Evolutionary conservation across 2,329 filamentous ascomycete species (phyloP).

Genomic region (Phoma herbarum): DNA sequence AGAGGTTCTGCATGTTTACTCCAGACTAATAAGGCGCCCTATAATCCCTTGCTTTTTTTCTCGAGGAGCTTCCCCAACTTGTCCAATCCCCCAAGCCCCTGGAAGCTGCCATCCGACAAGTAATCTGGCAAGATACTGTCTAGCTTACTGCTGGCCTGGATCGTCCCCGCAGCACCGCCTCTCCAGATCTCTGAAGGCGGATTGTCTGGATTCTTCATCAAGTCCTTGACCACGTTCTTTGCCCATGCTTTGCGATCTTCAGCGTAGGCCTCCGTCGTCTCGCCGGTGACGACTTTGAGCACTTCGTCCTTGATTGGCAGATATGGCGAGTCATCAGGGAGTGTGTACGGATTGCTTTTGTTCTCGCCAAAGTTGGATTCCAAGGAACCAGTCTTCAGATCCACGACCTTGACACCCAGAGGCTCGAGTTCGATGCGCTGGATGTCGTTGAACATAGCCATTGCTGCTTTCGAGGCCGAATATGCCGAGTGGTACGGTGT

Average conservation of each 20-base stretch:
- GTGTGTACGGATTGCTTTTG: constrained; percentile 7
- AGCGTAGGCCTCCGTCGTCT: constrained; percentile 18
- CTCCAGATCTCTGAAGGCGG: constrained; percentile 23
- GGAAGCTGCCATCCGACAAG: constrained; percentile 18
- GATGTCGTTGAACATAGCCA: constrained; percentile 41
- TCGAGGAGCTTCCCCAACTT: constrained; percentile 17
- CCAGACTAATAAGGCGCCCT: not conserved
- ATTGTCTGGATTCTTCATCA: constrained; percentile 18
- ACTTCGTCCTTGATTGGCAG: constrained; percentile 22
- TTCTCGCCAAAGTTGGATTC: constrained; percentile 23
- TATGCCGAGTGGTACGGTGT: constrained; percentile 34
- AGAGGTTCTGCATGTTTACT: too few relatives aligned
- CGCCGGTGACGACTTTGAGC: constrained; percentile 13
- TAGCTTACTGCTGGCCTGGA: constrained; percentile 14
- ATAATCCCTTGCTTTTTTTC: constrained; percentile 9
- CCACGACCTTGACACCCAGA: constrained; percentile 34
- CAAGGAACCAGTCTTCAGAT: constrained; percentile 30
- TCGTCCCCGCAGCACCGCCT: constrained; percentile 16
- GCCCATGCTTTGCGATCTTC: constrained; percentile 23
- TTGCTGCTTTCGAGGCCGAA: constrained; percentile 51
- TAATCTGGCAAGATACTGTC: constrained; percentile 19
- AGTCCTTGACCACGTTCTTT: constrained; percentile 21
- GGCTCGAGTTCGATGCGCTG: constrained; percentile 35
- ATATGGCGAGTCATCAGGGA: constrained; percentile 18
- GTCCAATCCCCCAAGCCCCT: constrained; percentile 16